phyloP scores from a whole-genome alignment of 2,329 filamentous ascomycete species.

The Pseudocercospora cruenta region DNA sequence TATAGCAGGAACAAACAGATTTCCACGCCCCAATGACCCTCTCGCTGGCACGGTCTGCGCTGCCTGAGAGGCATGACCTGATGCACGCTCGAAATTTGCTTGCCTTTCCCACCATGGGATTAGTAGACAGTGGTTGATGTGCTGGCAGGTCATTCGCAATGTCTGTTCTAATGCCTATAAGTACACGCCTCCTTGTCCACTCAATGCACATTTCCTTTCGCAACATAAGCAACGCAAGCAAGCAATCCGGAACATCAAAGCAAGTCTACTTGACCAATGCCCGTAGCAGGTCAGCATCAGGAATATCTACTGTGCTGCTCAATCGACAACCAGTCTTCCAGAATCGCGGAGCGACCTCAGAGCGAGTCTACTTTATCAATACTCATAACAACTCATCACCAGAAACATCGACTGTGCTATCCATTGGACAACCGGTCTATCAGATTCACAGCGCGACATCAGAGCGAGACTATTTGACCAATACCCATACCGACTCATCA shows the following conservation, averaged over 20 bases:
- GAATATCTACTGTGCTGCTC: not conserved
- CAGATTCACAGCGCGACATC: too few species aligned
- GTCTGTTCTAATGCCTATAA: not conserved
- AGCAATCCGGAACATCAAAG: not conserved
- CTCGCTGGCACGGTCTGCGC: not conserved
- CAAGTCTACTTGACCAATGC: not conserved
- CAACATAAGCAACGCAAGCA: not conserved
- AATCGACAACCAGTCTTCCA: not conserved
- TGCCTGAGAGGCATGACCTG: not conserved
- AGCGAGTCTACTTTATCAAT: not conserved
- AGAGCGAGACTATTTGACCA: too few species aligned
- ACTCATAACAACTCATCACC: too few species aligned
- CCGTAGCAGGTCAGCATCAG: not conserved
- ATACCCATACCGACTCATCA: too few species aligned
- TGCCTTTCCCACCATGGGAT: not conserved
- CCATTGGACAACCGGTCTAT: not conserved
- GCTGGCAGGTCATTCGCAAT: not conserved
- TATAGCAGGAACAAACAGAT: not conserved
- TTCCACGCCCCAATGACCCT: not conserved
- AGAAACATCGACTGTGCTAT: not conserved
- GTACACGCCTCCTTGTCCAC: not conserved
- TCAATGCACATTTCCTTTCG: not conserved
- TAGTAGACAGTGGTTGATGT: not conserved
- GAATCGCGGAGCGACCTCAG: not conserved
- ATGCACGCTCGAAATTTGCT: not conserved